These are phyloP conservation scores for Lasiodiplodia gonubiensis DNA, from an alignment of 2,329 filamentous ascomycete genomes.

Conservation along the genomic window DNA sequence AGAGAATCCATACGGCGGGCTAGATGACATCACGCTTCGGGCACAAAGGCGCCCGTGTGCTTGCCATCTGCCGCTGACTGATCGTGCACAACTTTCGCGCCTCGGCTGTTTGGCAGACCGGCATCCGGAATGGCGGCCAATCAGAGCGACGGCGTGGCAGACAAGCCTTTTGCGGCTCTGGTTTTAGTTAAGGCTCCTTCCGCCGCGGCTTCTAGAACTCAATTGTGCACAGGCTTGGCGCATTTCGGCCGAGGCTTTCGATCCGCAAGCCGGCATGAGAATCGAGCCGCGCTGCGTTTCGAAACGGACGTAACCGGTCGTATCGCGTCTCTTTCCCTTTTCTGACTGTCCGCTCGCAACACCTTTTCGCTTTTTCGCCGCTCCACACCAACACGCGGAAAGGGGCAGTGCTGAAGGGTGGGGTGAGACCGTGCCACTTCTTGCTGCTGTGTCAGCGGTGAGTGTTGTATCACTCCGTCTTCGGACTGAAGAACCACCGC, in stretches of 20 bases:
- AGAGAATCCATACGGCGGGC: neutral
- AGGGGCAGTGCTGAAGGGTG: neutral
- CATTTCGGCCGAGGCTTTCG: neutral
- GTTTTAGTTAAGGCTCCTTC: neutral
- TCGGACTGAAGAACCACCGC: neutral
- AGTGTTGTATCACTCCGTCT: neutral
- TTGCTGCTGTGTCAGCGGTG: neutral
- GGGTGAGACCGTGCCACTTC: neutral
- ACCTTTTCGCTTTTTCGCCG: neutral
- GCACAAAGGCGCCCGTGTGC: neutral
- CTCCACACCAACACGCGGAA: neutral
- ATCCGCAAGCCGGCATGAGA: neutral
- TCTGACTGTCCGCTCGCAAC: neutral
- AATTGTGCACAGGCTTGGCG: neutral
- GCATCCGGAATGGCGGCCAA: neutral
- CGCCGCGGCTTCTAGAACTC: neutral
- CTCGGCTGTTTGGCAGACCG: neutral
- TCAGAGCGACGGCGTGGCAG: neutral
- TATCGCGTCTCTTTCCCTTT: slow-evolving; percentile 4
- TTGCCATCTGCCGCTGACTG: neutral
- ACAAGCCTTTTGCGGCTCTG: neutral
- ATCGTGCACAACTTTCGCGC: neutral
- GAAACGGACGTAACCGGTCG: neutral
- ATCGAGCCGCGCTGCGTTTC: neutral
- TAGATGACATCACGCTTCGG: slow-evolving; percentile 4